Percentiles rank a stretch among this genome's conserved stretches.
phyloP scores from a whole-genome alignment of 305 asterid species.

The Withania somnifera region DNA sequence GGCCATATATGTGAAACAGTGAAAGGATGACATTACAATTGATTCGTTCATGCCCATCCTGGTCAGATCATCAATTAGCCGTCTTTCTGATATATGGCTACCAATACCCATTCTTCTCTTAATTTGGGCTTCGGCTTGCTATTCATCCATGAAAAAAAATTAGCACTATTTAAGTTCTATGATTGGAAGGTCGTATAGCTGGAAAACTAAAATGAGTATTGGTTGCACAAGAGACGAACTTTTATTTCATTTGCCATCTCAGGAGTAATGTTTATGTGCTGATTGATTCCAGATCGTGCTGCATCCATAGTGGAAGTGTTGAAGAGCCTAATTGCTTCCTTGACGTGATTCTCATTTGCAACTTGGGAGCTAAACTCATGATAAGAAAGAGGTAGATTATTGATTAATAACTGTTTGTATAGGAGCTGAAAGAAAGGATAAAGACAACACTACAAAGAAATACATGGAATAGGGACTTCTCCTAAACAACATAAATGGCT shows the following conservation, averaged over 20 bases:
- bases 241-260: slow-evolving; percentile 82
- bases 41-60: slow-evolving; percentile 93
- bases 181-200: not conserved
- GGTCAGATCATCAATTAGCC: slow-evolving; percentile 72
- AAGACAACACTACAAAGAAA: not conserved
- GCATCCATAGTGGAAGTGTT: slow-evolving; percentile 90
- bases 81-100: slow-evolving; percentile 61
- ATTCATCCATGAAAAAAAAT: slow-evolving; percentile 16
- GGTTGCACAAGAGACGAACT: slow-evolving; percentile 27
- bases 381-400: not conserved
- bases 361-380: slow-evolving; percentile 41
- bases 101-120: slow-evolving; percentile 98
- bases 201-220: not conserved
- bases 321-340: slow-evolving; percentile 84
- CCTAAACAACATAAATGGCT: not conserved
- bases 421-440: not conserved
- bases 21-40: slow-evolving; percentile 34
- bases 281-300: slow-evolving; percentile 79
- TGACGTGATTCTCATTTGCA: slow-evolving; percentile 71
- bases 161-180: not conserved
- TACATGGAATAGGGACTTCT: not conserved
- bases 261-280: slow-evolving; percentile 73
- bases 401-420: not conserved
- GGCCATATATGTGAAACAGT: not conserved
- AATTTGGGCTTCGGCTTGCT: slow-evolving; percentile 91